phyloP scores from a whole-genome alignment of 75 land plant genomes.

The Pinus taeda region DNA sequence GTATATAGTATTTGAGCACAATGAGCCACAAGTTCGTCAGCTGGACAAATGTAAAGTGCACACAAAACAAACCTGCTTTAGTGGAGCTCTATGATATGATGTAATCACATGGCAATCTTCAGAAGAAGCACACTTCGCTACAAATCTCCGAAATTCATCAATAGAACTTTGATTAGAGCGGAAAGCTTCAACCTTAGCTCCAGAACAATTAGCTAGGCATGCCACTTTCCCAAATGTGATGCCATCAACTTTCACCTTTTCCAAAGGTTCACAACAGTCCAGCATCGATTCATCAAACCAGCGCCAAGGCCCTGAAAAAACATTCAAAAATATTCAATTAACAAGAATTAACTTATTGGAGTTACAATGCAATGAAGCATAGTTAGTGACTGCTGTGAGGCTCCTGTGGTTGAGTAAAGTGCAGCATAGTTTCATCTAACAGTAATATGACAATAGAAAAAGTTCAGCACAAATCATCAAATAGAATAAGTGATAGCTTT shows the following conservation, averaged over 20 bases:
- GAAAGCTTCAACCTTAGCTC: conserved; percentile 72
- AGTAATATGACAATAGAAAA: no score
- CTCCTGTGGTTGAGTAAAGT: no score
- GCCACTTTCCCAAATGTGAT: conserved; percentile 78
- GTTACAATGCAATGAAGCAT: no score
- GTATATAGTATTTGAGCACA: neutral
- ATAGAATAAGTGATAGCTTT: no score
- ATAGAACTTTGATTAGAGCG: conserved; percentile 48
- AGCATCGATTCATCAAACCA: conserved; percentile 98
- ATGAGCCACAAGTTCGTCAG: neutral
- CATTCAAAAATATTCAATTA: no score
- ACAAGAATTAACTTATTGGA: no score
- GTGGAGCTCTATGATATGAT: conserved; percentile 66
- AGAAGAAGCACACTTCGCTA: conserved; percentile 55
- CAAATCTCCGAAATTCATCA: conserved; percentile 58
- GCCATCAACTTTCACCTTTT: conserved; percentile 66
- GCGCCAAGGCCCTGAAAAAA: conserved; percentile 76
- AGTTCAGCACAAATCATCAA: no score
- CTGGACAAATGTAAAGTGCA: neutral
- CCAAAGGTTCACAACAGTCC: conserved; percentile 86
- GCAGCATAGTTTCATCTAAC: no score
- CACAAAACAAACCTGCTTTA: conserved; percentile 58
- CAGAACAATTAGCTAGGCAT: conserved; percentile 74
- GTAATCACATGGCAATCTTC: conserved; percentile 74
- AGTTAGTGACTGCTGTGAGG: no score